Base-by-base conservation (phyloP, 2,329 filamentous ascomycete species). In the Chalaropsis thielavioides region DNA sequence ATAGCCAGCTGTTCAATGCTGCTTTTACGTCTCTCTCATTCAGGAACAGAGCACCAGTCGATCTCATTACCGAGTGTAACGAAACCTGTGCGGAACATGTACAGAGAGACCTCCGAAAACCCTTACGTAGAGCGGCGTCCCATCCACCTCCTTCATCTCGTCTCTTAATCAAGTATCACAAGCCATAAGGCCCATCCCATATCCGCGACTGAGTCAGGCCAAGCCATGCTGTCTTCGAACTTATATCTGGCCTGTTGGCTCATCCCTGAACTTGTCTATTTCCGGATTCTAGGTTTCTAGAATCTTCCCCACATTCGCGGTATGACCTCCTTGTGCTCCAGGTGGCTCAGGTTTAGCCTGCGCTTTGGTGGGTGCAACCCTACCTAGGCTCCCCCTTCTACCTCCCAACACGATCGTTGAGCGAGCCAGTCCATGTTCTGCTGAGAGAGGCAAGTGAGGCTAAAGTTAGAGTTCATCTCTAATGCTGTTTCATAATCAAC, bases 241-340 rank as follows among this genome's bases (percentile, higher is more conserved):
- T 38, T 62, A 62, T 65, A 65, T 65, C 59, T 65, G 64, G 51
- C 64, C 64, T 65, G 13, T 62, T 49, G 38, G 17, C 2, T 8
- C 7, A 62, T 44, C 60, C 60, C 61, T 54, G 60, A 49, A 35
- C 17, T 15, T 46, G 58, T 49, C 64, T 65, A 65, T 62, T 65
- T 65, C 59, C 17, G 54, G 59, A 65, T 43, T 8, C 22, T 5
- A 41, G n/a, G 24, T 44, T 65, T 65, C 64, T 65, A 56, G 64
- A 65, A 65, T 58, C 64, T 65, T 65, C 64, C 60, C 44, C 44
- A 38, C 43, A 62, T 35, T 44, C 11, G 40, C 58, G 54, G 27
- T 58, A 35, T 58, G 54, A 3, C 31, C 27, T 38, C 54, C n/a
- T 31, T 38, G 24, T 58, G 54, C 15, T 19, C 15, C 15, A n/a